Evolutionary conservation across 352 stramenopile genomes (phyloP).

Genomic region (Globisporangium acanthophoron): DNA sequence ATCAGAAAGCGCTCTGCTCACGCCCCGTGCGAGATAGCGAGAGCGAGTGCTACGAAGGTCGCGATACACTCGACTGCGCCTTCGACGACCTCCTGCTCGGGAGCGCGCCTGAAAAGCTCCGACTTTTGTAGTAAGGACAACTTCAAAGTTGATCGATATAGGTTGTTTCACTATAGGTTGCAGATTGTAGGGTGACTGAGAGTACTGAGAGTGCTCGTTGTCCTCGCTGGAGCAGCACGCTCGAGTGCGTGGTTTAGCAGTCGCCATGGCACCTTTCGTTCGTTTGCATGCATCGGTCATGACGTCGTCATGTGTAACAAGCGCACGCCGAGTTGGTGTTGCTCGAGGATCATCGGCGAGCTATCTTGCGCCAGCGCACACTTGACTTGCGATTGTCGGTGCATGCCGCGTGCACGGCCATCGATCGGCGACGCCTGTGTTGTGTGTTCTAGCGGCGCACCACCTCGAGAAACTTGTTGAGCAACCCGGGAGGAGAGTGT

Average conservation of each 20-base stretch:
- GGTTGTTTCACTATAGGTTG: not conserved
- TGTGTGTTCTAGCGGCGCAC: not conserved
- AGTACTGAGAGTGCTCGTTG: too few species aligned
- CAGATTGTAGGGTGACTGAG: not conserved
- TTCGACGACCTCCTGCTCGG: constrained; percentile 2
- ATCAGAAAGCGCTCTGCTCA: not conserved
- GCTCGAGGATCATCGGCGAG: not conserved
- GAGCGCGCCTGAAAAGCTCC: not conserved
- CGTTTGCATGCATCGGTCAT: too few species aligned
- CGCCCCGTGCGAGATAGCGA: not conserved
- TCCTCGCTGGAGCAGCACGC: too few species aligned
- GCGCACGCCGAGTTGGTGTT: not conserved
- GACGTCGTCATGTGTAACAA: too few species aligned
- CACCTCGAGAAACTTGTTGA: not conserved
- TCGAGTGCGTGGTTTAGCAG: too few species aligned
- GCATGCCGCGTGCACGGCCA: too few species aligned
- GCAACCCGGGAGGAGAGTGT: not conserved
- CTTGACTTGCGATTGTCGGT: too few species aligned
- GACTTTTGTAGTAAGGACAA: not conserved
- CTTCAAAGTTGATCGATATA: not conserved
- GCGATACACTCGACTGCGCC: constrained; percentile 3
- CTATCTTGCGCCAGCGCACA: not conserved
- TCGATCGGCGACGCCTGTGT: too few species aligned
- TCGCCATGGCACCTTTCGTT: too few species aligned
- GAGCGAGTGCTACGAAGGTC: not conserved